Evolutionary conservation across 2,329 filamentous ascomycete species (phyloP).

Genomic region (Xenoacremonium recifei): DNA sequence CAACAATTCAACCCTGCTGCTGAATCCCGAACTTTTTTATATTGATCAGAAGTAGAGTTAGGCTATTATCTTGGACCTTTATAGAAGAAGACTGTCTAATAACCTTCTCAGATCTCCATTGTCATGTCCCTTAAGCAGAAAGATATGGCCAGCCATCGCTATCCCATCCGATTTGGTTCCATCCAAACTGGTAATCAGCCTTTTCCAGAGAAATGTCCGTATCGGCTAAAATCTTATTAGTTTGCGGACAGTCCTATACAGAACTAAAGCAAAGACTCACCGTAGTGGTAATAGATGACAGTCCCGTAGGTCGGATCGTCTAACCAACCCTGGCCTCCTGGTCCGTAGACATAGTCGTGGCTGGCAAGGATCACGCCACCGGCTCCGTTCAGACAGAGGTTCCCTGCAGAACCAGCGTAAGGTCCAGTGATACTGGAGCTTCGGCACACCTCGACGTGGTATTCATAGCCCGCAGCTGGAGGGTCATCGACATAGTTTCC

Average conservation of each 20-base stretch:
- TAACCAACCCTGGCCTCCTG: slow-evolving; percentile 11
- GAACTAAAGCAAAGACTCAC: too few relatives aligned
- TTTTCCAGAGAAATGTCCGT: slow-evolving; percentile 52
- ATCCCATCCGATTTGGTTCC: slow-evolving; percentile 42
- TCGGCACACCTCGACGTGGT: slow-evolving; percentile 65
- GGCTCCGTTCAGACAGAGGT: slow-evolving; percentile 50
- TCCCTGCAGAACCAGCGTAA: slow-evolving; percentile 57
- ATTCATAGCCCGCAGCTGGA: slow-evolving; percentile 59
- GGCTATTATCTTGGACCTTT: too few relatives aligned
- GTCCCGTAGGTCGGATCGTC: slow-evolving; percentile 38
- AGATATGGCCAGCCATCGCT: slow-evolving; percentile 49
- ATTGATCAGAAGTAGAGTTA: too few relatives aligned
- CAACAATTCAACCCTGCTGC: too few relatives aligned
- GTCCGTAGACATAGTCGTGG: slow-evolving; percentile 12
- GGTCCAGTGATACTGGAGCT: slow-evolving; percentile 48
- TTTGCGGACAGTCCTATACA: too few relatives aligned
- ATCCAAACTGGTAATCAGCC: slow-evolving; percentile 43
- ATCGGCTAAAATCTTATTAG: too few relatives aligned
- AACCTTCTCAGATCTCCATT: too few relatives aligned
- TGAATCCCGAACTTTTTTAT: too few relatives aligned
- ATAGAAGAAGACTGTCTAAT: too few relatives aligned
- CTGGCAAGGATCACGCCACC: slow-evolving; percentile 10
- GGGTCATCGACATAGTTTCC: slow-evolving; percentile 52
- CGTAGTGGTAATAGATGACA: slow-evolving; percentile 64
- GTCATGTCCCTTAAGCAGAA: too few relatives aligned